Percentiles rank a stretch among this genome's conserved stretches.
Conservation (phyloP, 495 filamentous ascomycete species). For the Jackrogersella minutella region DNA sequence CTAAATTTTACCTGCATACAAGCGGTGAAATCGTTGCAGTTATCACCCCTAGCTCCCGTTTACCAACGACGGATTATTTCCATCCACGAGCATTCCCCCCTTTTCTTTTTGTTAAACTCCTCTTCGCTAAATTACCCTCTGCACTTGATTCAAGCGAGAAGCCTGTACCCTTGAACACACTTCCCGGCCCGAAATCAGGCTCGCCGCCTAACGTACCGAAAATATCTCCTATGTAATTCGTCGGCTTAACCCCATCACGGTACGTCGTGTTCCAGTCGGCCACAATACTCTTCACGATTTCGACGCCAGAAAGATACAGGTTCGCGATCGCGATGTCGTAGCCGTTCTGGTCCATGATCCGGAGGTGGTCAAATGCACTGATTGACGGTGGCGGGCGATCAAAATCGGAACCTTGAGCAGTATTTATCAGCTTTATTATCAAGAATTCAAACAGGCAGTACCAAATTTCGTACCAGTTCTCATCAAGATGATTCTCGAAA, state of each 20-base stretch:
- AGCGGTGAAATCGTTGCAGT: neutral
- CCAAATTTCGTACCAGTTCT: constrained; percentile 56
- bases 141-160: neutral
- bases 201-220: constrained; percentile 70
- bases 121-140: constrained; percentile 2
- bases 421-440: neutral
- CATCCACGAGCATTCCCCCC: constrained; percentile 16
- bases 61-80: constrained; percentile 4
- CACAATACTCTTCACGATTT: constrained; percentile 73
- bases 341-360: constrained; percentile 65
- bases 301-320: constrained; percentile 70
- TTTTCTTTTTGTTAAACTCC: neutral
- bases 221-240: constrained; percentile 78
- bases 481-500: constrained; percentile 74
- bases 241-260: constrained; percentile 63
- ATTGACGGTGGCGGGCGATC: constrained; percentile 70
- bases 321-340: constrained; percentile 68
- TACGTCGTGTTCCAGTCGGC: constrained; percentile 67
- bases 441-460: neutral
- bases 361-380: constrained; percentile 62
- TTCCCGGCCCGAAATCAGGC: constrained; percentile 72
- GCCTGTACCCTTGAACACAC: constrained; percentile 39
- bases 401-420: constrained; percentile 66
- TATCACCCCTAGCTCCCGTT: neutral
- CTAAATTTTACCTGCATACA: neutral